These are phyloP conservation scores for Rhizomucor pusillus DNA, from an alignment of 371 early-diverging fungal genomes.

Conservation along the genomic window DNA sequence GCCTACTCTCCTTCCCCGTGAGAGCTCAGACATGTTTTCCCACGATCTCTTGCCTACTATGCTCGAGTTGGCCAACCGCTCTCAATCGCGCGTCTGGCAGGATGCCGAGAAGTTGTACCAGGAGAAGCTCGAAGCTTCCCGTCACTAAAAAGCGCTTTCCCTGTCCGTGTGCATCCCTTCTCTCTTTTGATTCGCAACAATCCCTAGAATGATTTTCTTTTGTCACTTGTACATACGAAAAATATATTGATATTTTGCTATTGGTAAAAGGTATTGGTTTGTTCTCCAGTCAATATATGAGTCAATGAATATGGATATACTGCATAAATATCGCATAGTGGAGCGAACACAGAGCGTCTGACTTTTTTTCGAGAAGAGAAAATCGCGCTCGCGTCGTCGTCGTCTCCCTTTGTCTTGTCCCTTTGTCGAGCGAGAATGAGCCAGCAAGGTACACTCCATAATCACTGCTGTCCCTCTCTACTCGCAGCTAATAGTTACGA, in stretches of 20 bases:
- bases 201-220: background rate
- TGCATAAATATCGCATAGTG: too few relatives aligned
- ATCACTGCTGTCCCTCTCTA: too few relatives aligned
- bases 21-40: slow-evolving; percentile 86
- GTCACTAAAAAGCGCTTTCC: slow-evolving; percentile 8
- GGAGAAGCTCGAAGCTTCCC: slow-evolving; percentile 63
- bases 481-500: too few relatives aligned
- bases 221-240: background rate
- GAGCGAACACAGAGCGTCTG: background rate
- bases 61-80: slow-evolving; percentile 60
- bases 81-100: slow-evolving; percentile 77
- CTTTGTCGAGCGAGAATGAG: too few relatives aligned
- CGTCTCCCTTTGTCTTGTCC: background rate
- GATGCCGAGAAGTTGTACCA: slow-evolving; percentile 83
- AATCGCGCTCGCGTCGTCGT: too few relatives aligned
- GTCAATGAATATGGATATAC: too few relatives aligned
- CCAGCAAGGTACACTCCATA: too few relatives aligned
- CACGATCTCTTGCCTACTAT: slow-evolving; percentile 85
- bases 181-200: too few relatives aligned
- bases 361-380: background rate
- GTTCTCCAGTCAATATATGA: too few relatives aligned
- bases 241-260: too few relatives aligned
- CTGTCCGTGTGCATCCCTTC: too few relatives aligned
- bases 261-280: too few relatives aligned
- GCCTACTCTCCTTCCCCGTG: slow-evolving; percentile 92